Percentiles rank a stretch among this genome's conserved stretches.
phyloP scores from a whole-genome alignment of 805 yeast genomes.

The Metschnikowia kofuensis region DNA sequence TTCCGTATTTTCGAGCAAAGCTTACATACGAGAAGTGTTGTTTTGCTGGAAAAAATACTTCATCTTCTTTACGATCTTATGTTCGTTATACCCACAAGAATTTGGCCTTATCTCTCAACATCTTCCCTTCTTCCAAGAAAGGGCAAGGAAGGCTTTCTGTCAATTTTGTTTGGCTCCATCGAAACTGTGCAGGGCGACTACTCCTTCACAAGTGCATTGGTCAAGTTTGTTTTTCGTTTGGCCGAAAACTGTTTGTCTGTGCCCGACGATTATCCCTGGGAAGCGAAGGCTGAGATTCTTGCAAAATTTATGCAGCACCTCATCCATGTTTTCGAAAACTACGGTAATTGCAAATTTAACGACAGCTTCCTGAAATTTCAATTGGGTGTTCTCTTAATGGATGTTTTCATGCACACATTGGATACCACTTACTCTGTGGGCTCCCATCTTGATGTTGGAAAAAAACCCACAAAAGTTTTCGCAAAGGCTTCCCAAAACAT shows the following conservation, averaged over 20 bases:
- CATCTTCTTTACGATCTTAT: conserved; percentile 49
- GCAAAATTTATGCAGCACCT: conserved; percentile 53
- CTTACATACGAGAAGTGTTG: conserved; percentile 51
- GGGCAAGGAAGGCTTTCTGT: conserved; percentile 60
- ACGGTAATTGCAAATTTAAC: conserved; percentile 64
- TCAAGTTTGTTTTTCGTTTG: conserved; percentile 53
- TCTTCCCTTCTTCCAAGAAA: conserved; percentile 62
- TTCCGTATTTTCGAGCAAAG: conserved; percentile 68
- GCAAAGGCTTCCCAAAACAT: conserved; percentile 51
- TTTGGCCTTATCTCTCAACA: conserved; percentile 75
- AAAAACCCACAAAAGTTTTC: conserved; percentile 45
- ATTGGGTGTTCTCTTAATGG: conserved; percentile 54
- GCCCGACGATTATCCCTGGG: conserved; percentile 29
- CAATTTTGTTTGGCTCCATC: conserved; percentile 61
- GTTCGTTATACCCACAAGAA: conserved; percentile 54
- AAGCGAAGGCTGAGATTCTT: conserved; percentile 51
- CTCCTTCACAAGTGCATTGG: conserved; percentile 57
- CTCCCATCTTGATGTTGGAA: conserved; percentile 30
- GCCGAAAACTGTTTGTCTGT: conserved; percentile 47
- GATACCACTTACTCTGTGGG: conserved; percentile 55
- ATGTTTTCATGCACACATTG: conserved; percentile 54
- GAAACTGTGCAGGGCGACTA: conserved; percentile 71
- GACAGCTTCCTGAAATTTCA: conserved; percentile 55
- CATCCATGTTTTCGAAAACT: conserved; percentile 72
- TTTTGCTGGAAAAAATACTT: conserved; percentile 44